A percentile compares a stretch with the other conserved stretches of the same genome.
phyloP scores from a whole-genome alignment of 495 filamentous ascomycete genomes.

The Aspergillus sparsus region DNA sequence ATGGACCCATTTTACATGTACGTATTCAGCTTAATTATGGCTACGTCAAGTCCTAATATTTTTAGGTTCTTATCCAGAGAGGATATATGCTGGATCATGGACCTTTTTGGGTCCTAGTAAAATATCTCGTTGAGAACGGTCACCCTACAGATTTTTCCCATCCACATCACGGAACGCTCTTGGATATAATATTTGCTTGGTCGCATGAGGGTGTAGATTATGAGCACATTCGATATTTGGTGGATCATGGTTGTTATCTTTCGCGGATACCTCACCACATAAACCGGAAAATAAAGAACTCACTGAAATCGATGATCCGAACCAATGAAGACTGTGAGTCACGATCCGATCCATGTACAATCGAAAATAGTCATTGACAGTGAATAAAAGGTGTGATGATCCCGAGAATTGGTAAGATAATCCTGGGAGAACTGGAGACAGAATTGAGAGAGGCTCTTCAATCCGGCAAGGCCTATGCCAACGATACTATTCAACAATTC shows the following conservation, averaged over 20 bases:
- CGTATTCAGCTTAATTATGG: neutral
- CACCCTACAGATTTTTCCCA: neutral
- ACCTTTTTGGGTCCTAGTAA: neutral
- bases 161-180: neutral
- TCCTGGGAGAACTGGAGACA: neutral
- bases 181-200: neutral
- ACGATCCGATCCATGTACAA: neutral
- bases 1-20: neutral
- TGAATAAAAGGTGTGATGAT: neutral
- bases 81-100: neutral
- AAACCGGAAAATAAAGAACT: neutral
- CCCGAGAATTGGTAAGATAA: neutral
- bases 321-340: neutral
- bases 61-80: neutral
- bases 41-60: neutral
- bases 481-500: neutral
- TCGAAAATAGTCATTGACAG: neutral
- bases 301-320: neutral
- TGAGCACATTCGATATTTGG: neutral
- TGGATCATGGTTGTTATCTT: neutral
- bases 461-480: neutral
- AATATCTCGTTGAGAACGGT: neutral
- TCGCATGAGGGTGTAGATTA: neutral
- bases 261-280: neutral
- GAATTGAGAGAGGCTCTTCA: neutral